A percentile compares a stretch with the other conserved stretches of the same genome.
Conservation (phyloP, 2,329 filamentous ascomycete species). For the Cladosporium halotolerans region DNA sequence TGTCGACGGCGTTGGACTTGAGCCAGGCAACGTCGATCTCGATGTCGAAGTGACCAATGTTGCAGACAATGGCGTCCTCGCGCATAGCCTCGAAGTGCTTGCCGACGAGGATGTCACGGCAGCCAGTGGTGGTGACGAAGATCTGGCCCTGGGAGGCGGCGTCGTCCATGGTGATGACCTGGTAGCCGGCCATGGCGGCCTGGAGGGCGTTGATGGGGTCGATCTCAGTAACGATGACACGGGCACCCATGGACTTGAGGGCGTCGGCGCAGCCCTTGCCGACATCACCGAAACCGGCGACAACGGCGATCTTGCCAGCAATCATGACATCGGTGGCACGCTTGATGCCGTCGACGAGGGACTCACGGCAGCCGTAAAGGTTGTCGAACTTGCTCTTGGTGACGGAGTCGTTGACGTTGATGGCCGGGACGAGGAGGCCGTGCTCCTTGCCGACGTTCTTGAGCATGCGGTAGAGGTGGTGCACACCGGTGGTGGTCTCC, state of each 20-base stretch:
- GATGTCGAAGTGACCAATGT: constrained; percentile 99
- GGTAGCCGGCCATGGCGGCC: constrained; percentile 92
- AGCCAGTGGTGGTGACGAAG: constrained; percentile 98
- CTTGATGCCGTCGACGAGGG: constrained; percentile 98
- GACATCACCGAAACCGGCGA: constrained; percentile 97
- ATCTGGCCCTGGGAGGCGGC: constrained; percentile 85
- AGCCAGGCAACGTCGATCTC: constrained; percentile 99
- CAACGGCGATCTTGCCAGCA: constrained; percentile 95
- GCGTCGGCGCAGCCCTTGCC: constrained; percentile 97
- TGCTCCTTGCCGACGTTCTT: constrained; percentile 65
- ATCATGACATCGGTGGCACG: constrained; percentile 99
- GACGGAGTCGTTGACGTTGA: constrained; percentile 99
- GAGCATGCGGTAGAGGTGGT: constrained; percentile 98
- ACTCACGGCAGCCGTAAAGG: constrained; percentile 98
- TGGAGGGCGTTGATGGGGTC: constrained; percentile 99
- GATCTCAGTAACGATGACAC: constrained; percentile 92
- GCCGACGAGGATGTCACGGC: constrained; percentile 92
- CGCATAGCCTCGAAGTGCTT: constrained; percentile 90
- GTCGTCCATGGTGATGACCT: constrained; percentile 98
- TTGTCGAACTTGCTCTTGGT: constrained; percentile 99
- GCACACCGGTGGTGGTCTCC: constrained; percentile 99
- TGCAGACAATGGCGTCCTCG: constrained; percentile 99
- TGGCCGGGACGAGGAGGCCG: constrained; percentile 78
- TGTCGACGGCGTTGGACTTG: constrained; percentile 89
- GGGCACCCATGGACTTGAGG: constrained; percentile 93